Evolutionary conservation across 768 basidiomycete genomes (phyloP).

Genomic region (Crucibulum laeve): DNA sequence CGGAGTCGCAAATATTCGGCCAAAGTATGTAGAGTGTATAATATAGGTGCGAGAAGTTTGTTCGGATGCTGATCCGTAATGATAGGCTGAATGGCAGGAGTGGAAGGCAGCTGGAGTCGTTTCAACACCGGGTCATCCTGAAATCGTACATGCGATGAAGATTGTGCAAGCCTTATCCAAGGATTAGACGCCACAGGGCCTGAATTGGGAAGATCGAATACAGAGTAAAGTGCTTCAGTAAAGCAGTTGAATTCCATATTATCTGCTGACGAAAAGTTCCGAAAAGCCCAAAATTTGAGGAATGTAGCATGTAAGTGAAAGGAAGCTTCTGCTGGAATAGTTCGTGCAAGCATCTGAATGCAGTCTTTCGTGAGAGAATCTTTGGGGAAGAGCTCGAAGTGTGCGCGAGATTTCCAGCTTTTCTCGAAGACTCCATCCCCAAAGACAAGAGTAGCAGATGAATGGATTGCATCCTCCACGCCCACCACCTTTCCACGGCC

Average conservation of each 20-base stretch:
- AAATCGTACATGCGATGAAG: conserved; percentile 42
- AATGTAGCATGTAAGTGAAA: conserved; percentile 55
- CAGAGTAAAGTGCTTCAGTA: conserved; percentile 40
- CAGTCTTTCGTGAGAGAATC: conserved; percentile 54
- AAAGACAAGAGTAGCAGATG: conserved; percentile 50
- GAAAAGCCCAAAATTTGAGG: conserved; percentile 51
- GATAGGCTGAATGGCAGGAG: conserved; percentile 15
- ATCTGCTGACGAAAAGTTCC: conserved; percentile 34
- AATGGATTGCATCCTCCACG: conserved; percentile 45
- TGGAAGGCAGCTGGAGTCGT: conserved; percentile 29
- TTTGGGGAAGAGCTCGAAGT: conserved; percentile 52
- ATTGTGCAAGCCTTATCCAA: conserved; percentile 47
- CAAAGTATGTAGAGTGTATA: conserved; percentile 77
- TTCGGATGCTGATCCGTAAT: conserved; percentile 28
- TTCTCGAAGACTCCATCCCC: conserved; percentile 52
- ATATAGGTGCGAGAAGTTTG: conserved; percentile 47
- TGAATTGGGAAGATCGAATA: conserved; percentile 35
- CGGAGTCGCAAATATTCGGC: conserved; percentile 66
- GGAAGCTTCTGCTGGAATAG: conserved; percentile 50
- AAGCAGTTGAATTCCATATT: conserved; percentile 58
- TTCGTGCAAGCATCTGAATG: conserved; percentile 58
- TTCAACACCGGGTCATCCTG: conserved; percentile 57
- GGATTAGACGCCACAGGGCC: conserved; percentile 16
- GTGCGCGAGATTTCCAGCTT: conserved; percentile 38
- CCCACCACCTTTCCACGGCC: conserved; percentile 33